Evolutionary conservation across 192 early-diverging fungal genomes (phyloP), one percentile per base, ranked within the genome.

Genomic region (Coemansia sp.): DNA sequence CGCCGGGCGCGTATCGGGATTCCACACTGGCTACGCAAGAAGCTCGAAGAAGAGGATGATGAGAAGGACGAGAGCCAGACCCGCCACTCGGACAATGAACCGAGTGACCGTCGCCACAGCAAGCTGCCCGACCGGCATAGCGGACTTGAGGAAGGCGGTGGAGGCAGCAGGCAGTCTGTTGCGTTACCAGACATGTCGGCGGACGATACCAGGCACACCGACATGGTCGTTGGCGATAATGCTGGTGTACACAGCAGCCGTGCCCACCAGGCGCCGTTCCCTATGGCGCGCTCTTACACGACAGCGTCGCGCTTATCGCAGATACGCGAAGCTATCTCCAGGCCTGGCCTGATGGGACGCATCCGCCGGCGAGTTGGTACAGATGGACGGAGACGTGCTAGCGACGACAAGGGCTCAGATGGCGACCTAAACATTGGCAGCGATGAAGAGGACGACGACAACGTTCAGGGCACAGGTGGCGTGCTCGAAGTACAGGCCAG

Each of bases 291-390:
- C 9, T 66, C 79, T 16, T 76, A 82, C 53, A 82, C 79, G 0
- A 53, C 70, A 0, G 74, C 79, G 1, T 82, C 79, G 9, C 74
- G 69, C 0, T 6, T 76, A 17, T 76, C 79, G 46, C 79, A 82
- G 14, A 55, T 70, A 16, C 70, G 64, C 7, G 75, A 73, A 21
- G 67, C 67, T 0, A 37, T 68, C 28, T 8, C 46, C 13, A 61
- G 59, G 11, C 68, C 67, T 13, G 64, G 71, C 1, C 47, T 53
- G 11, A 38, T 47, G 37, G 62, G 67, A 8, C 68, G 72, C 52
- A 35, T 73, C 17, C 70, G 74, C 5, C 70, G 43, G n/a, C 69
- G 78, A 37, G 28, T 61, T 26, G 42, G 43, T 14, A 6, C 38
- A 21, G 21, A 16, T 8, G 21, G 38, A 7, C 58, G 55, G 59